Conservation (phyloP, 805 yeast species). For the Clavispora santaluciae region DNA sequence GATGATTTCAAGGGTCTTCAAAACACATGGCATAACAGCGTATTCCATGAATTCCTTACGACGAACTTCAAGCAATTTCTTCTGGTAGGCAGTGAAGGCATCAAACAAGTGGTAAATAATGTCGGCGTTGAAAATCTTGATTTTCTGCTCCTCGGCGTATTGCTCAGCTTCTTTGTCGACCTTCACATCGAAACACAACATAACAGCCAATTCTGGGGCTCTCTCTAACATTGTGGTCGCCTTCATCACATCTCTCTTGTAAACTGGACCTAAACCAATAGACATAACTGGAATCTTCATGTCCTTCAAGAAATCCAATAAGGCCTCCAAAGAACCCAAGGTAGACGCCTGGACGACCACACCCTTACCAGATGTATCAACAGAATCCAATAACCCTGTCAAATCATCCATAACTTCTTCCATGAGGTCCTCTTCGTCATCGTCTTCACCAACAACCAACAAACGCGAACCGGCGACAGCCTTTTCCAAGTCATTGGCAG, state of each 20-base stretch:
- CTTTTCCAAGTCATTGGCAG: conserved; percentile 95
- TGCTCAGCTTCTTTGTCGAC: conserved; percentile 98
- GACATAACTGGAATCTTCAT: conserved; percentile 99
- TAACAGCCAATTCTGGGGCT: conserved; percentile 93
- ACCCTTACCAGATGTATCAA: conserved; percentile 93
- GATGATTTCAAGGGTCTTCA: conserved; percentile 91
- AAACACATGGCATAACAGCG: conserved; percentile 93
- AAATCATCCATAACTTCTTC: conserved; percentile 99
- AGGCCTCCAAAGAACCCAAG: conserved; percentile 95
- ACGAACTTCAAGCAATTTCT: conserved; percentile 79
- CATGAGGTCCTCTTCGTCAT: conserved; percentile 95
- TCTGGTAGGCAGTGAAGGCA: conserved; percentile 88
- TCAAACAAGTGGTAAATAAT: conserved; percentile 96
- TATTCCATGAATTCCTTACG: conserved; percentile 82
- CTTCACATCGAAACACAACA: conserved; percentile 97
- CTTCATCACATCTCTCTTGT: conserved; percentile 96
- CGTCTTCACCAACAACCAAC: conserved; percentile 92
- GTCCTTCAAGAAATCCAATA: conserved; percentile 92
- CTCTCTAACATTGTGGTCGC: conserved; percentile 95
- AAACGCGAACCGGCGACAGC: conserved; percentile 99
- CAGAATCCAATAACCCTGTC: conserved; percentile 90
- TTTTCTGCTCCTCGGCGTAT: conserved; percentile 89
- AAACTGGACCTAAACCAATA: conserved; percentile 96
- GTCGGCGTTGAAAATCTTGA: conserved; percentile 92
- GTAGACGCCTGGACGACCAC: conserved; percentile 98